Conservation (phyloP, 164 flowering plant genomes). For the Paratinospora sagittata region DNA sequence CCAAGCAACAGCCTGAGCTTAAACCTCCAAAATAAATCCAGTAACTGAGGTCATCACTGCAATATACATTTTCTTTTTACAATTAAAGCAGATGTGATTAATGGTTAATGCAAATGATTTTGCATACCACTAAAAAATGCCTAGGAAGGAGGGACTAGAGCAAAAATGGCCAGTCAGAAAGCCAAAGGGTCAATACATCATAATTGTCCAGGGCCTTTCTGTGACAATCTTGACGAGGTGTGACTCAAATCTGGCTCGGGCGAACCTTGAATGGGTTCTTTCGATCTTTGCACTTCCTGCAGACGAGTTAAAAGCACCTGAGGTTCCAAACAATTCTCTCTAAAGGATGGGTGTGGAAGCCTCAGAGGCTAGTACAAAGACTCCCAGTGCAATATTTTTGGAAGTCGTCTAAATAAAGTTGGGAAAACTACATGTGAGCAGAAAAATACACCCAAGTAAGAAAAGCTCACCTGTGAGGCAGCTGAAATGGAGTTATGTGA, state of each 20-base stretch:
- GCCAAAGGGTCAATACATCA: constrained; percentile 15
- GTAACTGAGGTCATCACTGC: constrained; percentile 23
- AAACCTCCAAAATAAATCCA: constrained; percentile 10
- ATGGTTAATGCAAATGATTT: background rate
- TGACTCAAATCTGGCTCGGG: constrained; percentile 33
- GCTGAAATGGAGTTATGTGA: constrained; percentile 34
- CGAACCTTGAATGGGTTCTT: constrained; percentile 33
- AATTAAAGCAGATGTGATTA: constrained; percentile 21
- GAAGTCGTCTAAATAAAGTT: background rate
- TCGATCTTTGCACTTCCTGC: constrained; percentile 52
- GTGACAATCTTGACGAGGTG: constrained; percentile 56
- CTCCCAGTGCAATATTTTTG: no score
- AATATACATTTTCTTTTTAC: constrained; percentile 48
- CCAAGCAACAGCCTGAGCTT: constrained; percentile 24
- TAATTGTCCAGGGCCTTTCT: constrained; percentile 47
- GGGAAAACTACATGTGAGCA: background rate
- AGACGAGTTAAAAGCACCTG: background rate
- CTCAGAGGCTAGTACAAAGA: background rate
- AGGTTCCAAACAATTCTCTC: background rate
- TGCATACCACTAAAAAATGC: background rate
- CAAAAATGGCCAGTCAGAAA: constrained; percentile 1
- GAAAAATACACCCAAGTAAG: background rate
- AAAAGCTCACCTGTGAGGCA: constrained; percentile 42
- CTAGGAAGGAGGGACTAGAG: constrained; percentile 10
- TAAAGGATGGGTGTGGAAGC: background rate